A percentile compares a stretch with the other conserved stretches of the same genome.
These are phyloP conservation scores for Pilatotrama ljubarskyi DNA, from an alignment of 768 basidiomycete species.

Conservation along the genomic window DNA sequence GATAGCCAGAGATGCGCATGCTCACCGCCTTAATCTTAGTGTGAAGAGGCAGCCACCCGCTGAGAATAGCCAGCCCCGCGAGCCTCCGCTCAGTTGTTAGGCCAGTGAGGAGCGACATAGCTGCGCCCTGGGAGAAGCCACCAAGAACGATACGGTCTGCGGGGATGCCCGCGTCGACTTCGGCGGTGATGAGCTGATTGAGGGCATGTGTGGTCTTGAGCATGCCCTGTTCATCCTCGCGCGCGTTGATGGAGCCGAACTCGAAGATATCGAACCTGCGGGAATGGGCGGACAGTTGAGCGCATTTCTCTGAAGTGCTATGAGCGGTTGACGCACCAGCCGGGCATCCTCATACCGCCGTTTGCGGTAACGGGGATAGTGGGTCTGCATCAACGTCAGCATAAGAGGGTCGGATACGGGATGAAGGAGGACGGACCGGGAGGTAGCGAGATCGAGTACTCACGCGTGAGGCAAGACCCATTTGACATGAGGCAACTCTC, in stretches of 20 bases:
- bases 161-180: constrained; percentile 71
- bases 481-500: constrained; percentile 72
- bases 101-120: constrained; percentile 75
- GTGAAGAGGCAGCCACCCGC: constrained; percentile 76
- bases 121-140: constrained; percentile 87
- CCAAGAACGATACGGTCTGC: constrained; percentile 77
- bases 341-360: constrained; percentile 71
- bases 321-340: constrained; percentile 49
- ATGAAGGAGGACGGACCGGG: background rate
- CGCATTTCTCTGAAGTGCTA: background rate
- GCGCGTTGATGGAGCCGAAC: constrained; percentile 25
- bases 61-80: constrained; percentile 71
- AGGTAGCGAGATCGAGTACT: constrained; percentile 30
- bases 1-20: background rate
- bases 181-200: constrained; percentile 68
- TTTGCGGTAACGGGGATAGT: constrained; percentile 71
- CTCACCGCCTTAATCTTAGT: constrained; percentile 65
- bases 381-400: constrained; percentile 39
- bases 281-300: background rate
- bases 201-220: constrained; percentile 59
- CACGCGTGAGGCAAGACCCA: constrained; percentile 89
- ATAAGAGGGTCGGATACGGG: background rate
- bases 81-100: constrained; percentile 66
- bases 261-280: constrained; percentile 78
- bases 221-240: constrained; percentile 81